A percentile compares a stretch with the other conserved stretches of the same genome.
These are phyloP conservation scores for Spathaspora sp. DNA, from an alignment of 805 yeast genomes.

Conservation along the genomic window DNA sequence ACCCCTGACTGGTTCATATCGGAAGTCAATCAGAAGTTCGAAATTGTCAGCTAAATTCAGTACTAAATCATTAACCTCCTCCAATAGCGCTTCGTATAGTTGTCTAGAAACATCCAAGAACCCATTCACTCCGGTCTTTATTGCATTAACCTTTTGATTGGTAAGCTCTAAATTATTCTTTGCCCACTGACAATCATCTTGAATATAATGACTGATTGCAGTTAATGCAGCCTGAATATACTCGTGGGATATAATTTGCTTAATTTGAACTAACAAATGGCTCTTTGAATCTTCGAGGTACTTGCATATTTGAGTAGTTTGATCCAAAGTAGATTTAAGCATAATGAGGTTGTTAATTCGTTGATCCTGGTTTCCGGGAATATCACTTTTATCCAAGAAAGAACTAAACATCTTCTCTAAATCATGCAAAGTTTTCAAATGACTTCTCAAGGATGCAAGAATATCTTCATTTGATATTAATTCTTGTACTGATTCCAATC, in stretches of 20 bases:
- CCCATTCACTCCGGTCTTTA: slow-evolving; percentile 8
- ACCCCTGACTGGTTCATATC: slow-evolving; percentile 6
- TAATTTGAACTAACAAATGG: slow-evolving; percentile 3
- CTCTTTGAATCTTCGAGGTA: not conserved
- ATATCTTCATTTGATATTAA: slow-evolving; percentile 16
- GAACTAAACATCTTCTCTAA: slow-evolving; percentile 28
- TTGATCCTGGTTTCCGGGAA: slow-evolving; percentile 21
- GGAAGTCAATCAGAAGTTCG: slow-evolving; percentile 1
- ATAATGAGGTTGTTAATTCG: slow-evolving; percentile 39
- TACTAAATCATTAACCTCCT: slow-evolving; percentile 2
- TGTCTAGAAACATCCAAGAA: slow-evolving; percentile 9
- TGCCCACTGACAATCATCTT: slow-evolving; percentile 7
- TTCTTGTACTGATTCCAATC: slow-evolving; percentile 28
- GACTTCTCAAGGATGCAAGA: slow-evolving; percentile 4
- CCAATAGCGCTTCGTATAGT: slow-evolving; percentile 2
- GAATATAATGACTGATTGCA: slow-evolving; percentile 3
- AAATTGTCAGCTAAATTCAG: slow-evolving; percentile 1
- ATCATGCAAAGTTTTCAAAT: slow-evolving; percentile 6
- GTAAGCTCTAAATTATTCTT: slow-evolving; percentile 2
- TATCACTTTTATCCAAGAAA: slow-evolving; percentile 14
- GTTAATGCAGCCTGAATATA: not conserved
- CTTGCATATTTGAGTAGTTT: not conserved
- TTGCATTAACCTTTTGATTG: slow-evolving; percentile 8
- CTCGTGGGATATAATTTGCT: slow-evolving; percentile 4
- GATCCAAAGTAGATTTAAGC: slow-evolving; percentile 31